These are phyloP conservation scores for Saccharomyces hybrid DNA, from an alignment of 1,139 yeast species.

Conservation along the genomic window DNA sequence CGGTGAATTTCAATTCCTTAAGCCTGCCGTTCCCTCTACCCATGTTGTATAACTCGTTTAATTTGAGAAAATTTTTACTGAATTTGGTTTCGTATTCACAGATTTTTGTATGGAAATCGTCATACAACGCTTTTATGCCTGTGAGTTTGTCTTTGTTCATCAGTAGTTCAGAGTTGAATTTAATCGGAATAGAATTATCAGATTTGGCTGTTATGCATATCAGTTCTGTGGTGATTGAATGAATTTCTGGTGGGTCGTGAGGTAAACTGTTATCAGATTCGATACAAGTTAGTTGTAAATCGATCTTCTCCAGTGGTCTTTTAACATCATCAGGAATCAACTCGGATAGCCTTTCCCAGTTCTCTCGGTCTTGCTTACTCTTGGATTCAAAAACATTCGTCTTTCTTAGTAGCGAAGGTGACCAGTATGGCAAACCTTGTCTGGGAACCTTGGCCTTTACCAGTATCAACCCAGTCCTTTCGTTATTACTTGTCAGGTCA, in stretches of 20 bases:
- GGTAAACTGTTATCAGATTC: conserved; percentile 22
- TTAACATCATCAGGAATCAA: conserved; percentile 23
- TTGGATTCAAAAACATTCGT: conserved; percentile 23
- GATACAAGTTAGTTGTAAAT: conserved; percentile 23
- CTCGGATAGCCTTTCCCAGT: conserved; percentile 22
- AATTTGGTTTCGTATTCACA: conserved; percentile 12
- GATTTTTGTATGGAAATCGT: conserved; percentile 11
- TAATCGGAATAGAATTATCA: conserved; percentile 30
- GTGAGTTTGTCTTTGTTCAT: conserved; percentile 13
- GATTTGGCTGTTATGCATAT: conserved; percentile 26
- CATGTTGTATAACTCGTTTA: conserved; percentile 15
- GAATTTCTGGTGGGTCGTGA: conserved; percentile 24
- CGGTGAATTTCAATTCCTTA: conserved; percentile 18
- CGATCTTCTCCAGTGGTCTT: conserved; percentile 21
- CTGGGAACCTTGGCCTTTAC: conserved; percentile 16
- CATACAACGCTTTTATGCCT: conserved; percentile 10
- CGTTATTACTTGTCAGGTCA: conserved; percentile 2
- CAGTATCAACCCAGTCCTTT: conserved; percentile 19
- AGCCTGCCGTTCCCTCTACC: conserved; percentile 9
- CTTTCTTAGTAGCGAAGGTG: conserved; percentile 31
- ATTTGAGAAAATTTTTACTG: conserved; percentile 10
- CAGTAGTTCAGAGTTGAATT: conserved; percentile 25
- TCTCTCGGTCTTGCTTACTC: conserved; percentile 23
- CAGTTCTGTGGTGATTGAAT: conserved; percentile 19
- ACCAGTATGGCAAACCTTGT: conserved; percentile 32